Evolutionary conservation across 371 early-diverging fungal species (phyloP), one percentile per base, ranked within the genome.

Genomic region (Zopfochytrium polystomum): DNA sequence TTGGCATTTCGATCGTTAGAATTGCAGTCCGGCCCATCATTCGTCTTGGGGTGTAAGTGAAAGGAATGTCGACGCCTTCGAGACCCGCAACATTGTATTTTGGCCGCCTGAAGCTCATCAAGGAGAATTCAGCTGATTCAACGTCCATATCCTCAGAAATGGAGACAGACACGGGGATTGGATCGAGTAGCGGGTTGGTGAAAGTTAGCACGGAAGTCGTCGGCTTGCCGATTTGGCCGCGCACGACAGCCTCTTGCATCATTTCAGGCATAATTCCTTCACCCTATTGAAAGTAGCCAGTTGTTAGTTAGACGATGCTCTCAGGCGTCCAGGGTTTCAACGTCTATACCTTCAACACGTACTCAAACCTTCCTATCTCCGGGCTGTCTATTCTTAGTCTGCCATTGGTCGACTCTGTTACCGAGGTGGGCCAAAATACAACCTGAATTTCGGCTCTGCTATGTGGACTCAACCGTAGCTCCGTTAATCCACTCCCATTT

Each of bases 351-450:
- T 71, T 42, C 23, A 69, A 55, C 0, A 30, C 30, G 35, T 58
- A 74, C 34, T 29, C 55, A 44, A 56, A 58, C 47, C 63, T 60
- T 5, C 75, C 75, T 22, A 74, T 60, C 4, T 45, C 50, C 0
- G 26, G 3, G 44, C 69, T 70, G 3, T 34, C 22, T 15, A 63
- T 60, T 15, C 52, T 38, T 0, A 74, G 20, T 0, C 11, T 22
- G 0, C 54, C 60, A 9, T 6, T 27, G 18, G 59, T 50, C 2
- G 54, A 46, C 52, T 74, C 67, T 7, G 75, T 74, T 47, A 71
- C n/a, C 7, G 71, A 71, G 18, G 66, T 66, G 0, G 78, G 78
- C 78, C 78, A 77, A 50, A 72, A 77, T 2, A 73, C 53, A 1
- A 77, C 34, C 59, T 74, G 71, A 33, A 71, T 52, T 33, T 68